Evolutionary conservation across 73 alveolate genomes (phyloP).

Genomic region (Paramecium primaurelia): DNA sequence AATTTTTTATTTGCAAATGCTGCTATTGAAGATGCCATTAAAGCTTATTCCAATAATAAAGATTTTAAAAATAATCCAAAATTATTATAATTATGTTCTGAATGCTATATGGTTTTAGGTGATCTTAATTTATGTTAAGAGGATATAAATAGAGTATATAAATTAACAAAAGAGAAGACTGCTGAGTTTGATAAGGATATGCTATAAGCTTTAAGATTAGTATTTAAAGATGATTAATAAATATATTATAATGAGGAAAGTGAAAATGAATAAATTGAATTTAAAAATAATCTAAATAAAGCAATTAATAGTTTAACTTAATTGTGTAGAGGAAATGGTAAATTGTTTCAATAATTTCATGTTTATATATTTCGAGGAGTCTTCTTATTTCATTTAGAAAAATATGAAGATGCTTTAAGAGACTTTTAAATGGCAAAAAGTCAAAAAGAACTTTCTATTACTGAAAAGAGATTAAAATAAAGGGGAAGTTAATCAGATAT

Average conservation of each 20-base stretch:
- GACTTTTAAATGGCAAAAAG: conserved; percentile 60
- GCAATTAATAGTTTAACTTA: neutral
- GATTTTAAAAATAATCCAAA: conserved; percentile 30
- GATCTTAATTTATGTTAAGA: conserved; percentile 26
- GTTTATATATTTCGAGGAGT: conserved; percentile 62
- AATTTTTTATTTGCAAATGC: conserved; percentile 60
- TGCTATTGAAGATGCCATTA: conserved; percentile 66
- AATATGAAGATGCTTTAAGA: conserved; percentile 64
- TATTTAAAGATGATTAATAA: conserved; percentile 24
- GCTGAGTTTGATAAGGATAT: conserved; percentile 51
- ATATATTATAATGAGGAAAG: conserved; percentile 40
- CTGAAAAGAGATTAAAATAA: neutral
- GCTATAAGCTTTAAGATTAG: conserved; percentile 39
- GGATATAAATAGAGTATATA: neutral
- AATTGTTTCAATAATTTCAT: conserved; percentile 43
- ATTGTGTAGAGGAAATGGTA: conserved; percentile 49
- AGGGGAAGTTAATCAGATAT: conserved; percentile 40
- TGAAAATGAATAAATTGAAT: conserved; percentile 16
- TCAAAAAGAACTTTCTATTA: conserved; percentile 3
- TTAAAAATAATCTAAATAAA: neutral
- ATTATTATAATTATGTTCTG: conserved; percentile 37
- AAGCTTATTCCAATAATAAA: conserved; percentile 59
- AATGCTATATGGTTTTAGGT: conserved; percentile 55
- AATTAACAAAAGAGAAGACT: neutral
- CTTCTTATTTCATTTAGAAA: conserved; percentile 55